Percentiles rank a stretch among this genome's conserved stretches.
phyloP scores from a whole-genome alignment of 2,329 filamentous ascomycete species.

The Phaeomoniella chlamydospora region DNA sequence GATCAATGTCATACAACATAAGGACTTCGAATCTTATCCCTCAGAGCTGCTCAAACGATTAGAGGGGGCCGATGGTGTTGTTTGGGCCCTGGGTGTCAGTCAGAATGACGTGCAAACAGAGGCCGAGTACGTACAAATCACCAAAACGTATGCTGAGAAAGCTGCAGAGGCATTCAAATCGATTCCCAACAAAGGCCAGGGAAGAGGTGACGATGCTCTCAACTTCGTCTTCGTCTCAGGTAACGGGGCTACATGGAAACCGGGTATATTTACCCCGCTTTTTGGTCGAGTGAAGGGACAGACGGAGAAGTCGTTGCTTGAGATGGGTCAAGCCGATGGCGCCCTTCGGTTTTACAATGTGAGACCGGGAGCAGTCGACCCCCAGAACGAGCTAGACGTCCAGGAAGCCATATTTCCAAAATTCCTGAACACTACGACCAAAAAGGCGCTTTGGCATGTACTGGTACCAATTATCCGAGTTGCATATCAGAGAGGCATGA shows the following conservation, averaged over 20 bases:
- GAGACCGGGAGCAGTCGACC: constrained; percentile 47
- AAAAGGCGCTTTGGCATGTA: too few relatives aligned
- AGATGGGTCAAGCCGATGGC: constrained; percentile 29
- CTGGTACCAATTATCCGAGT: constrained; percentile 14
- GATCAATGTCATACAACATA: constrained; percentile 51
- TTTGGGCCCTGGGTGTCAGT: constrained; percentile 61
- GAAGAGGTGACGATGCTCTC: constrained; percentile 42
- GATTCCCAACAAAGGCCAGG: constrained; percentile 26
- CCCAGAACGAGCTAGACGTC: constrained; percentile 23
- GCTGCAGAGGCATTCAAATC: constrained; percentile 46
- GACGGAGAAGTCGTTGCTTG: constrained; percentile 45
- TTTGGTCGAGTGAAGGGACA: constrained; percentile 55
- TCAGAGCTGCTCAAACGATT: constrained; percentile 43
- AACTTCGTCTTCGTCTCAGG: constrained; percentile 61
- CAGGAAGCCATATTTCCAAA: too few relatives aligned
- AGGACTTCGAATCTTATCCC: constrained; percentile 50
- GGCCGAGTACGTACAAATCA: constrained; percentile 54
- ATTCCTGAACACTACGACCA: too few relatives aligned
- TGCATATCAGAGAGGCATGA: constrained; percentile 5
- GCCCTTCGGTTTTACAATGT: constrained; percentile 41
- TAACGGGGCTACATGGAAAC: constrained; percentile 38
- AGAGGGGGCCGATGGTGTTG: constrained; percentile 49
- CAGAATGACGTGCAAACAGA: constrained; percentile 45
- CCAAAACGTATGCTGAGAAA: constrained; percentile 48
- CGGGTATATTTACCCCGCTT: constrained; percentile 38